Percentiles rank a stretch among this genome's conserved stretches.
Conservation (phyloP, 371 early-diverging fungal species). For the Apophysomyces elegans region DNA sequence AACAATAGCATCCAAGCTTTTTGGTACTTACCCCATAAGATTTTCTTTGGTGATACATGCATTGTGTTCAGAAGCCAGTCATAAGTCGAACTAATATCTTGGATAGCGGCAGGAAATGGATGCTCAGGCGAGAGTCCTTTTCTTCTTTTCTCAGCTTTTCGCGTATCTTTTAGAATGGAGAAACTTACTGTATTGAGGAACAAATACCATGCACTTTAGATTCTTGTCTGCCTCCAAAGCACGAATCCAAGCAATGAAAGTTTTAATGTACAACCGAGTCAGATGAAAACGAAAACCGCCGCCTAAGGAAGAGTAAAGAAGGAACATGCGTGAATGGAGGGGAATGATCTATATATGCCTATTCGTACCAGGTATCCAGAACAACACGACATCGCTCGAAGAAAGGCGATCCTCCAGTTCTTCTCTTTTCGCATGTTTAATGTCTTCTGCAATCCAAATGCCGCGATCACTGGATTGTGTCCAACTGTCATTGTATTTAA, state of each 20-base stretch:
- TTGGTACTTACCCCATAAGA: constrained; percentile 14
- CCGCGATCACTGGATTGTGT: constrained; percentile 18
- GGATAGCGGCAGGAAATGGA: constrained; percentile 36
- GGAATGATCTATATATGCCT: not conserved
- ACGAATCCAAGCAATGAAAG: constrained; percentile 40
- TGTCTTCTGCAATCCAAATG: constrained; percentile 41
- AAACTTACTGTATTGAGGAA: constrained; percentile 41
- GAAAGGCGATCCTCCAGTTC: constrained; percentile 35
- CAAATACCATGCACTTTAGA: constrained; percentile 41
- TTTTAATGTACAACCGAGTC: constrained; percentile 33
- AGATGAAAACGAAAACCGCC: constrained; percentile 49
- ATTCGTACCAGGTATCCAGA: constrained; percentile 47
- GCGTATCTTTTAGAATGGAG: too few relatives aligned
- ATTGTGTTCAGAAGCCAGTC: constrained; percentile 33
- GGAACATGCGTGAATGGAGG: not conserved
- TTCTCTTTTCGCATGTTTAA: constrained; percentile 38
- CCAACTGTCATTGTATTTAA: constrained; percentile 18
- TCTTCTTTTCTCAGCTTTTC: too few relatives aligned
- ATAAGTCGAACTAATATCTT: constrained; percentile 35
- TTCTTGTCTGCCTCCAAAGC: constrained; percentile 43
- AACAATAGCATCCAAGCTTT: not conserved
- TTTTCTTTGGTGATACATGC: constrained; percentile 23
- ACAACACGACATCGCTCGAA: constrained; percentile 34
- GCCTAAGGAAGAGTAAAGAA: constrained; percentile 20
- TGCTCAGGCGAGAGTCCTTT: constrained; percentile 22